phyloP scores from a whole-genome alignment of 106 monocot genomes.

The Dendrobium chrysotoxum region DNA sequence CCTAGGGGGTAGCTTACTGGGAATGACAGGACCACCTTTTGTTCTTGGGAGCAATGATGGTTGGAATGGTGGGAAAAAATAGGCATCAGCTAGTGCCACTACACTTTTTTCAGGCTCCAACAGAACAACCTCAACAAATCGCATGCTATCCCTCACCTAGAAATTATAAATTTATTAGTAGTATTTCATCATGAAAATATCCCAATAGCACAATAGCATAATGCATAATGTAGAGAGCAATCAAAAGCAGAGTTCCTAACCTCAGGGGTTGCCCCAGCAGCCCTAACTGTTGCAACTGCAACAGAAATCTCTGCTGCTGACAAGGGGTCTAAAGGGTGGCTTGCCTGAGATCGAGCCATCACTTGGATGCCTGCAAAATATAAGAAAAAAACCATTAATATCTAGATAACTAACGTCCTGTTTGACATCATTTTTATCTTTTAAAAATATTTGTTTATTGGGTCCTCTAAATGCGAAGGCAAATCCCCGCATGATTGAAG shows the following conservation, averaged over 20 bases:
- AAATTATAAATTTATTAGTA: not conserved
- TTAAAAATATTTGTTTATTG: too few species aligned
- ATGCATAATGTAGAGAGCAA: not conserved
- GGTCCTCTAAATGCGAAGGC: too few species aligned
- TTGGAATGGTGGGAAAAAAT: conserved; percentile 98
- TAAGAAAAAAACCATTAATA: not conserved
- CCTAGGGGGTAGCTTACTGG: conserved; percentile 84
- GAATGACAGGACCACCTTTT: conserved; percentile 85
- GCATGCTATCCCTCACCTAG: conserved; percentile 93
- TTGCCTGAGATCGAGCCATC: conserved; percentile 68
- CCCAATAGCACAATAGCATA: not conserved
- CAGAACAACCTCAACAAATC: conserved; percentile 92
- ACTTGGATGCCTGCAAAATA: conserved; percentile 47
- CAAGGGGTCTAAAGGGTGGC: conserved; percentile 91
- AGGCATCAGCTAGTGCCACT: conserved; percentile 96
- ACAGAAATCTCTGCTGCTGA: conserved; percentile 97
- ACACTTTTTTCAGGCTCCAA: conserved; percentile 83
- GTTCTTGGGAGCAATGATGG: conserved; percentile 83
- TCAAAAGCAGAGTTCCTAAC: conserved; percentile 15
- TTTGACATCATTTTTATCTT: too few species aligned
- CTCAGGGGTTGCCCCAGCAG: conserved; percentile 94
- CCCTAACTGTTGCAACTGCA: conserved; percentile 90
- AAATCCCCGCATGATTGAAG: too few species aligned
- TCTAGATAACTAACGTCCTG: not conserved
- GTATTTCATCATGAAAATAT: not conserved